Base-by-base conservation (phyloP, 1,284 basidiomycete genomes). In the Puccinia coronata region DNA sequence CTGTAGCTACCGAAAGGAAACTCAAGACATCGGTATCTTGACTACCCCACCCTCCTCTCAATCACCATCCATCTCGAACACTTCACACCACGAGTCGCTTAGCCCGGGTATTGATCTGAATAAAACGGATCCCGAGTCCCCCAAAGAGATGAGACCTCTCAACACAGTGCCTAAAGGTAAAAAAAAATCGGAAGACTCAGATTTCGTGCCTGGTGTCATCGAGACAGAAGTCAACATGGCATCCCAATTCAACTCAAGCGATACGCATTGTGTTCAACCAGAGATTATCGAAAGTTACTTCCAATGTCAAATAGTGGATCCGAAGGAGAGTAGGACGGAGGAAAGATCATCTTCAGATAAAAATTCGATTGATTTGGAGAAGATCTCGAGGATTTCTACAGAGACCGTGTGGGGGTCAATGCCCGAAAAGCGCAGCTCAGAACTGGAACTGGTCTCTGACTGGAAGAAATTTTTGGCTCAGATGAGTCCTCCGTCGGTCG, bases 391-490 rank as follows among this genome's bases (percentile, higher is more conserved):
- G 23, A 16, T 41, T 41, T 23, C 61, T 23, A 39, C 8, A 65
- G 20, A 41, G 16, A 34, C 36, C 5, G 16, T 25, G 2, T 28
- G 14, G 6, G 36, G 3, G 39, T n/a, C 3, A 41, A 25, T 20
- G 36, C 20, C 9, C 25, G 61, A 41, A 3, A 65, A 65, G 61
- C 61, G 23, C 23, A 23, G 9, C 31, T 43, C 61, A 41, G 36
- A 39, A 0, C 3, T n/a, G 20, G 18, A 65, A 18, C 5, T 65
- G n/a, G 18, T 65, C 9, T 65, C 61, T 25, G 61, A 65, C 39
- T 65, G 61, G 61, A 65, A 65, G 61, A 65, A 43, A 23, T 65
- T 65, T 65, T 43, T 65, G 9, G 34, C 36, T 23, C 34, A 65
- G 14, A 65, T 65, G 36, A 65, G 18, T 41, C 61, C 61, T 41